phyloP scores from a whole-genome alignment of 169 alveolate species.

The Plasmodium billcollinsi region DNA sequence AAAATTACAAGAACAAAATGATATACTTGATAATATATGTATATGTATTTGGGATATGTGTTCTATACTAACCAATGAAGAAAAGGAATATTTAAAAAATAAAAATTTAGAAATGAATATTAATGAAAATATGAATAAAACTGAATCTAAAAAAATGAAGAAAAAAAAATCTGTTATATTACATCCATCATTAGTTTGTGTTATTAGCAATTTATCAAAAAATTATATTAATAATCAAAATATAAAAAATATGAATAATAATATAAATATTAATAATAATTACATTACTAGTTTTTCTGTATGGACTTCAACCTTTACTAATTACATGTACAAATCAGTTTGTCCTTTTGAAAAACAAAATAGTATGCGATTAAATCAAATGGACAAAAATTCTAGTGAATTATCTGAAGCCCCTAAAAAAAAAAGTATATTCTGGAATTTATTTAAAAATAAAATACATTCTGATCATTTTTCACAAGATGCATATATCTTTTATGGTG shows the following conservation, averaged over 20 bases:
- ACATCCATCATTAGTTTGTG: constrained; percentile 56
- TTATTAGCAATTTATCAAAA: constrained; percentile 39
- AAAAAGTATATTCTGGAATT: constrained; percentile 37
- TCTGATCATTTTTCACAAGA: constrained; percentile 36
- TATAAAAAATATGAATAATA: constrained; percentile 12
- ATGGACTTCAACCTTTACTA: constrained; percentile 15
- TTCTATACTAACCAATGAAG: constrained; percentile 47
- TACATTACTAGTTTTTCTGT: constrained; percentile 32
- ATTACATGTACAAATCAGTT: not conserved
- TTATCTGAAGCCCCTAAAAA: constrained; percentile 15
- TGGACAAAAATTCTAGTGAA: not conserved
- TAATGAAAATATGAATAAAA: not conserved
- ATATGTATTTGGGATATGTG: constrained; percentile 68
- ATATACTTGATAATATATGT: constrained; percentile 5
- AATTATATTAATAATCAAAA: constrained; percentile 6
- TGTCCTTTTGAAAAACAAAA: constrained; percentile 4
- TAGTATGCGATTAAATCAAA: not conserved
- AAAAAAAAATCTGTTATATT: constrained; percentile 7
- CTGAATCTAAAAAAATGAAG: not conserved
- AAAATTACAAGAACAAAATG: constrained; percentile 17
- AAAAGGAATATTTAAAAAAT: constrained; percentile 17
- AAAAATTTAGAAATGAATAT: constrained; percentile 8
- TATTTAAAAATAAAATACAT: constrained; percentile 27
- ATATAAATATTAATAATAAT: constrained; percentile 12
- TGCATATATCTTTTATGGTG: constrained; percentile 69